A percentile compares a stretch with the other conserved stretches of the same genome.
Conservation (phyloP, 208 protist species). For the Leishmania arabica region DNA sequence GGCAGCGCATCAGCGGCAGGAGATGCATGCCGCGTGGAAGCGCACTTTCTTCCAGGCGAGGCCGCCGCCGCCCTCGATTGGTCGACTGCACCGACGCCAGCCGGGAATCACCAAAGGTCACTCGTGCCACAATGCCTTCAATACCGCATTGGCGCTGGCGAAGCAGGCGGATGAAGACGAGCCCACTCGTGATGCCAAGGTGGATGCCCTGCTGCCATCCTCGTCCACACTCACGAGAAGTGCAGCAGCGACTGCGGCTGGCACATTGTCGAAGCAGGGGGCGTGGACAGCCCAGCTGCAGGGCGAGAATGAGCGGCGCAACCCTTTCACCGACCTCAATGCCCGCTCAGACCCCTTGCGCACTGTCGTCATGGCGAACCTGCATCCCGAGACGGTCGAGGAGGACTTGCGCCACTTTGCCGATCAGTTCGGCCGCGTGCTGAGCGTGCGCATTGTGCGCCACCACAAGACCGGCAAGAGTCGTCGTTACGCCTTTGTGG, state of each 20-base stretch:
- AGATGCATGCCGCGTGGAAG: slow-evolving; percentile 73
- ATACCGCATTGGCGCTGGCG: slow-evolving; percentile 14
- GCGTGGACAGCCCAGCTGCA: slow-evolving; percentile 31
- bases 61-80: slow-evolving; percentile 55
- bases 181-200: background rate
- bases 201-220: background rate
- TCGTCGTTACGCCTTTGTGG: slow-evolving; percentile 82
- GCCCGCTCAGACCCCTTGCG: slow-evolving; percentile 60
- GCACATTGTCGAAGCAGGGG: slow-evolving; percentile 11
- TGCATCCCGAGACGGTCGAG: slow-evolving; percentile 68
- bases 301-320: slow-evolving; percentile 25
- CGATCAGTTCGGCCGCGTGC: slow-evolving; percentile 85
- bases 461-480: slow-evolving; percentile 57
- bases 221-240: background rate
- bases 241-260: background rate
- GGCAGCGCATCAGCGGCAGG: slow-evolving; percentile 36
- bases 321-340: slow-evolving; percentile 68
- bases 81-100: slow-evolving; percentile 53
- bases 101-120: slow-evolving; percentile 24
- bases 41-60: slow-evolving; percentile 72
- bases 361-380: slow-evolving; percentile 73
- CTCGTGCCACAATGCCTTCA: slow-evolving; percentile 22
- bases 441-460: slow-evolving; percentile 66
- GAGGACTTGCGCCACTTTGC: slow-evolving; percentile 80
- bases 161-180: background rate